A percentile compares a stretch with the other conserved stretches of the same genome.
Conservation (phyloP, 169 alveolate genomes). For the Perkinsus marinus region DNA sequence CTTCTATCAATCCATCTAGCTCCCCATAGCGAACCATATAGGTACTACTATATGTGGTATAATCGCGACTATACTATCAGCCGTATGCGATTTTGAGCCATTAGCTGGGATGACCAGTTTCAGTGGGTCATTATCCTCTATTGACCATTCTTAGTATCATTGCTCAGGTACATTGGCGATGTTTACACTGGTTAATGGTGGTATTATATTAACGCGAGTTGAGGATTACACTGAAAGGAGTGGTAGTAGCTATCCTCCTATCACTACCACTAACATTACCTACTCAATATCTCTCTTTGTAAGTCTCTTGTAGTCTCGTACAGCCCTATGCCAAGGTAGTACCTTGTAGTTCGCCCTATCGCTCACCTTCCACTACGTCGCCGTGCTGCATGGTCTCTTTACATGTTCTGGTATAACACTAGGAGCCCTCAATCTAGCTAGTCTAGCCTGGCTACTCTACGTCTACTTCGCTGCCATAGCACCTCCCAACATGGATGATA, state of each 20-base stretch:
- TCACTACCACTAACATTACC: neutral
- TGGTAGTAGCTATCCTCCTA: neutral
- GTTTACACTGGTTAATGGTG: neutral
- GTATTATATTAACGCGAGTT: neutral
- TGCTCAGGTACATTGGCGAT: neutral
- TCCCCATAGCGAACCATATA: too few species aligned
- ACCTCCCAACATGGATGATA: too few species aligned
- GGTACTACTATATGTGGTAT: neutral
- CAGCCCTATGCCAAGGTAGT: neutral
- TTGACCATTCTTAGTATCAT: neutral
- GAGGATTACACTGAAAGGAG: neutral
- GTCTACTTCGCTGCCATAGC: neutral
- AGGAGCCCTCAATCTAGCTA: neutral
- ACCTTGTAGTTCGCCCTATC: neutral
- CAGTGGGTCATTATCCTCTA: neutral
- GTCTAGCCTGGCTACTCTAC: neutral
- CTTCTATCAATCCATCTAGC: too few species aligned
- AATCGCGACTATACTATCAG: neutral
- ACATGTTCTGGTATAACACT: neutral
- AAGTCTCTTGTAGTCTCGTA: too few species aligned
- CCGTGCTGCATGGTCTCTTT: neutral
- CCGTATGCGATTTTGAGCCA: neutral
- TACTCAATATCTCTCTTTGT: neutral
- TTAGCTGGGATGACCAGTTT: neutral
- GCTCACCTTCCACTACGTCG: neutral